Base-by-base conservation (phyloP, 192 early-diverging fungal genomes). In the Coemansia reversa region DNA sequence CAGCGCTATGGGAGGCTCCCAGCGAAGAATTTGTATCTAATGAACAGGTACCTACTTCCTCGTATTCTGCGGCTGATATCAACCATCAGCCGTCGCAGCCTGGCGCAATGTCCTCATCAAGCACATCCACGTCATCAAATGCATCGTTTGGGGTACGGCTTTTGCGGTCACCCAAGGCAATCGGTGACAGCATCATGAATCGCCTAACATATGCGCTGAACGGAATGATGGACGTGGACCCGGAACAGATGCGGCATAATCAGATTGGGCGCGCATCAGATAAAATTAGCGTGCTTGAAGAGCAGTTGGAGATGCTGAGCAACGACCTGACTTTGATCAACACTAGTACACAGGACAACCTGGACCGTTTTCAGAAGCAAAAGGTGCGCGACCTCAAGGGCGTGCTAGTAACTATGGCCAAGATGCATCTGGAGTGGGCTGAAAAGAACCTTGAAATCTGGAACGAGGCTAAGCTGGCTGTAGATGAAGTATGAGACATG, bases 141-240 rank as follows among this genome's bases (percentile, higher is more conserved):
- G 25, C 66, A 18, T 62, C 74, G 25, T 60, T 81, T 52, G 69
- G 79, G 6, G 58, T 53, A 58, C 69, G 79, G 50, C 63, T 81
- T 25, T 54, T 81, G 55, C 60, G 66, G 60, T 71, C 74, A 28
- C 72, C 74, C 45, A 75, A 72, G 61, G 66, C 51, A 0, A 58
- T 78, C 3, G 72, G 84, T n/a, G 76, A 77, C 61, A 70, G 76
- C 18, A 73, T 83, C 32, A 79, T 83, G 76, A 78, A 72, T 58
- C 64, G 78, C 7, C 55, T 80, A 62, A 76, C 69, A 4, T 83
- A 79, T 35, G 94, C 89, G 32, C 66, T 99, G 20, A 93, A 96
- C 70, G 92, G 93, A 0, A 87, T 98, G 63, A 94, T 98, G 78
- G 96, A 98, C 73, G 94, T 94, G 5, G 96, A 98, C 73, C 94